Percentiles rank a stretch among this genome's conserved stretches.
phyloP scores from a whole-genome alignment of 2,329 filamentous ascomycete species.

The Hypomyces perniciosus region DNA sequence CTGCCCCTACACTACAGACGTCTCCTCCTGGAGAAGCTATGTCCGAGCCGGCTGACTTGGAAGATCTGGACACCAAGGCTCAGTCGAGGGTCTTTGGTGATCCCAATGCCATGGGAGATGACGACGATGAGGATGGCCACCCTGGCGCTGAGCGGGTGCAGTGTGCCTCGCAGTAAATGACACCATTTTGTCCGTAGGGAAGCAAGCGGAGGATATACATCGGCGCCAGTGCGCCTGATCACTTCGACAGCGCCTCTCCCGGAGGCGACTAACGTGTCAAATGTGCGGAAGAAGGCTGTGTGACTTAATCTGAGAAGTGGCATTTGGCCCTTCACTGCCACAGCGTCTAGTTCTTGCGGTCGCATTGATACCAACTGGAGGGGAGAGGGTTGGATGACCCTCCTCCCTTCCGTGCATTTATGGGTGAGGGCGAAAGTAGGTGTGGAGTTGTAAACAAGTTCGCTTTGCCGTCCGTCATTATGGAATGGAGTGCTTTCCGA shows the following conservation, averaged over 20 bases:
- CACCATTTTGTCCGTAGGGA: background rate
- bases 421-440: slow-evolving; percentile 1
- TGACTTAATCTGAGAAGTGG: slow-evolving; percentile 10
- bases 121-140: slow-evolving; percentile 73
- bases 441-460: slow-evolving; percentile 7
- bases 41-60: slow-evolving; percentile 82
- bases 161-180: slow-evolving; percentile 75
- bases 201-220: background rate
- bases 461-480: slow-evolving; percentile 11
- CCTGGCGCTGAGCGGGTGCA: slow-evolving; percentile 73
- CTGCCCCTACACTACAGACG: slow-evolving; percentile 56
- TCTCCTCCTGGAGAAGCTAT: slow-evolving; percentile 76
- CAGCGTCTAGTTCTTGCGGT: slow-evolving; percentile 12
- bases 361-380: slow-evolving; percentile 16
- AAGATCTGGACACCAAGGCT: slow-evolving; percentile 69
- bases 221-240: background rate
- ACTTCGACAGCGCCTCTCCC: slow-evolving; percentile 1
- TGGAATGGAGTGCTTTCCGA: slow-evolving; percentile 18
- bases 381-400: background rate
- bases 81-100: slow-evolving; percentile 64
- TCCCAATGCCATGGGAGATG: slow-evolving; percentile 54
- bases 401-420: slow-evolving; percentile 3
- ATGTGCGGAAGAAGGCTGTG: slow-evolving; percentile 17
- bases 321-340: slow-evolving; percentile 7
- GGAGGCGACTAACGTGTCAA: background rate